phyloP scores from a whole-genome alignment of 768 basidiomycete genomes.

The Termitomyces sp. region DNA sequence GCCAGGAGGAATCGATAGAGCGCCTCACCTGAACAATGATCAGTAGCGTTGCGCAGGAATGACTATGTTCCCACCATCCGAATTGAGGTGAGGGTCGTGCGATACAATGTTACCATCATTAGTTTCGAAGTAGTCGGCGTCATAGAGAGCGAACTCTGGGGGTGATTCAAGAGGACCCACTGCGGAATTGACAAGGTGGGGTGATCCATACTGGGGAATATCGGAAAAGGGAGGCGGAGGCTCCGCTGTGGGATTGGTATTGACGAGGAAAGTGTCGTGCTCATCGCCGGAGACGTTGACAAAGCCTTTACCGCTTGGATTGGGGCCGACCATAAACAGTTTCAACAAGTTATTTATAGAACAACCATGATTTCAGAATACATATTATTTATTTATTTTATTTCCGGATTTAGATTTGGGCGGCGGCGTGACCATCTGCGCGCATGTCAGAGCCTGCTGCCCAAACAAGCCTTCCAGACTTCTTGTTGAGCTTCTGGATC shows the following conservation, averaged over 20 bases:
- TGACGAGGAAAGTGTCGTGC: neutral
- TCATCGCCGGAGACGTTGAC: neutral
- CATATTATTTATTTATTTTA: neutral
- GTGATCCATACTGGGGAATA: neutral
- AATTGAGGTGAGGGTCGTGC: constrained; percentile 65
- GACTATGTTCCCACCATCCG: constrained; percentile 41
- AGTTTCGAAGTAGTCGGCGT: constrained; percentile 52
- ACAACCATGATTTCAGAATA: neutral
- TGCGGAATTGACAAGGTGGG: neutral
- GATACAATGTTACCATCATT: constrained; percentile 51
- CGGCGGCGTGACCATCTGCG: constrained; percentile 82
- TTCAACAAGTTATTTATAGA: constrained; percentile 2
- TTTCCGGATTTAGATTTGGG: constrained; percentile 58
- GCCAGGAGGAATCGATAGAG: constrained; percentile 62
- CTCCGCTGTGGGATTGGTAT: neutral
- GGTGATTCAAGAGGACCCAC: constrained; percentile 27
- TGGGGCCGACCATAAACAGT: constrained; percentile 5
- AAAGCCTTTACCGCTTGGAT: constrained; percentile 4
- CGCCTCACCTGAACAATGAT: constrained; percentile 44
- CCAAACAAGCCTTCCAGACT: constrained; percentile 77
- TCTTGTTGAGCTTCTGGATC: constrained; percentile 72
- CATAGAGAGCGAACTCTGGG: constrained; percentile 57
- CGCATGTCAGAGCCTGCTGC: constrained; percentile 90
- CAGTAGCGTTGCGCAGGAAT: neutral
- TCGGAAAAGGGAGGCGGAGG: constrained; percentile 11